A percentile compares a stretch with the other conserved stretches of the same genome.
phyloP scores from a whole-genome alignment of 192 early-diverging fungal genomes.

The Coemansia sp. region DNA sequence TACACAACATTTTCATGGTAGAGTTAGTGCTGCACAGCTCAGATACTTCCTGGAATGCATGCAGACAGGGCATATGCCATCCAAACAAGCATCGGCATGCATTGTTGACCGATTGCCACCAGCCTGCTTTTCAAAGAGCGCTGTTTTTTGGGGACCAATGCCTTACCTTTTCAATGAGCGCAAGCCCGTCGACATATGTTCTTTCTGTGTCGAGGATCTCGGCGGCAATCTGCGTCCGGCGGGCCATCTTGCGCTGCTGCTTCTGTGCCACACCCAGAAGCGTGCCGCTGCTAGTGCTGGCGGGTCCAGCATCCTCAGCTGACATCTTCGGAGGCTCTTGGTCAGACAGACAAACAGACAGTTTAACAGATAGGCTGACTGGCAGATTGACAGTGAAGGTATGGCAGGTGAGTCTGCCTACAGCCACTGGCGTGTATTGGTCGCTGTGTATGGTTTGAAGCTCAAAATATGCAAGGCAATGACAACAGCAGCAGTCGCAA shows the following conservation, averaged over 20 bases:
- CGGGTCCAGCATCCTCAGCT: slow-evolving; percentile 18
- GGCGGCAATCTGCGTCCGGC: slow-evolving; percentile 62
- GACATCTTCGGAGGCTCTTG: slow-evolving; percentile 20
- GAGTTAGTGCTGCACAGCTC: background rate
- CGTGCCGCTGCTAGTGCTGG: background rate
- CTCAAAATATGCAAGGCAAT: background rate
- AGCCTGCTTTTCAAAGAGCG: background rate
- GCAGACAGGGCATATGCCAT: background rate
- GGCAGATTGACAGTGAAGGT: background rate
- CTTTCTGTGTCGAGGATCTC: slow-evolving; percentile 83
- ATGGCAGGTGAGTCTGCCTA: background rate
- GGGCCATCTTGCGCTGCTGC: slow-evolving; percentile 21
- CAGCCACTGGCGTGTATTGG: background rate
- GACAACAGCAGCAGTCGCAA: background rate
- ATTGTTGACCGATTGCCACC: background rate
- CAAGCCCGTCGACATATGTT: slow-evolving; percentile 81
- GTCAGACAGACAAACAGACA: background rate
- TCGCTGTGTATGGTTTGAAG: background rate
- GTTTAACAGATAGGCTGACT: background rate
- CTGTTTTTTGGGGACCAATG: background rate
- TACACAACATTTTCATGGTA: slow-evolving; percentile 11
- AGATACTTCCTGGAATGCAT: background rate
- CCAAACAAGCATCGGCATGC: background rate
- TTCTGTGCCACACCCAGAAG: background rate
- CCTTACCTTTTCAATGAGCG: slow-evolving; percentile 52